phyloP scores from a whole-genome alignment of 2,329 filamentous ascomycete genomes.

The Alternaria ventricosa region DNA sequence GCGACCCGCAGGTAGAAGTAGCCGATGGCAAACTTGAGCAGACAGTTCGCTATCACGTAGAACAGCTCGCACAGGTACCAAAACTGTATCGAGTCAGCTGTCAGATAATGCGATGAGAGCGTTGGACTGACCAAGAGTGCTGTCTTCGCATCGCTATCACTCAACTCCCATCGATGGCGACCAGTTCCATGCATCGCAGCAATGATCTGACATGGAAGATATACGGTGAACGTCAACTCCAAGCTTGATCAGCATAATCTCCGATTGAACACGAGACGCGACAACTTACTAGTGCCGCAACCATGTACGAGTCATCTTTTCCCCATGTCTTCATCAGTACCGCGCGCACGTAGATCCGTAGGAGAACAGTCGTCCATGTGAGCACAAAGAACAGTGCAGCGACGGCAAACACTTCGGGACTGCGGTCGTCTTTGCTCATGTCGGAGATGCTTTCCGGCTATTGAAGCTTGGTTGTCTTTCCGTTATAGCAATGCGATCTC shows the following conservation, averaged over 20 bases:
- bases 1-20: slow-evolving; percentile 63
- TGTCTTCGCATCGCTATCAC: slow-evolving; percentile 33
- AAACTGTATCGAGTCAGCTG: slow-evolving; percentile 40
- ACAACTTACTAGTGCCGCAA: slow-evolving; percentile 42
- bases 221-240: slow-evolving; percentile 49
- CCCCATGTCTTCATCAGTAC: slow-evolving; percentile 48
- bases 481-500: neutral
- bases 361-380: slow-evolving; percentile 46
- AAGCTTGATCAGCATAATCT: neutral
- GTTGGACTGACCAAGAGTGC: slow-evolving; percentile 35
- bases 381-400: slow-evolving; percentile 49
- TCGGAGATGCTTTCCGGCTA: neutral
- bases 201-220: slow-evolving; percentile 49
- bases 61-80: slow-evolving; percentile 66
- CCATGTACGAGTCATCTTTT: slow-evolving; percentile 51
- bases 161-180: slow-evolving; percentile 44
- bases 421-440: slow-evolving; percentile 22
- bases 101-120: neutral
- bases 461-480: neutral
- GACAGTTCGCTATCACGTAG: slow-evolving; percentile 57
- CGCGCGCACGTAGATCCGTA: slow-evolving; percentile 49
- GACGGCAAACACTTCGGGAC: slow-evolving; percentile 33
- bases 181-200: slow-evolving; percentile 51
- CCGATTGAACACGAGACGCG: neutral
- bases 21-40: slow-evolving; percentile 60